These are phyloP conservation scores for Fusarium sp. DNA, from an alignment of 2,329 filamentous ascomycete genomes.

Conservation along the genomic window DNA sequence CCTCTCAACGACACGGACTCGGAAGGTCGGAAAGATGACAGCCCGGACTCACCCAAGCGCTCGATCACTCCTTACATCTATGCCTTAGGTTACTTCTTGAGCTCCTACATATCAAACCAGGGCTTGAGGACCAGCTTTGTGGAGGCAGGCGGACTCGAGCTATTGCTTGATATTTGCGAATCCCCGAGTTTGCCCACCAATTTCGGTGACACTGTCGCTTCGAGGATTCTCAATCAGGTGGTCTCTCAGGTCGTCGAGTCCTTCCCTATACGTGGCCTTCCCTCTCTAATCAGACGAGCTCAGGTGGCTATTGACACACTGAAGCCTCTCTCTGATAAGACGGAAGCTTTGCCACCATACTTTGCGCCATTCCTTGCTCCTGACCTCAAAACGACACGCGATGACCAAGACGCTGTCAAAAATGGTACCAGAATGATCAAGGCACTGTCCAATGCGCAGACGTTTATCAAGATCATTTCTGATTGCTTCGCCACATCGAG, in stretches of 20 bases:
- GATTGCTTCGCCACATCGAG: slow-evolving; percentile 79
- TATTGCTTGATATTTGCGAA: slow-evolving; percentile 84
- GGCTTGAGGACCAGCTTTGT: slow-evolving; percentile 80
- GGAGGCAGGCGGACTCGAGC: slow-evolving; percentile 82
- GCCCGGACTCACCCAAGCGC: slow-evolving; percentile 44
- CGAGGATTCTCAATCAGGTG: slow-evolving; percentile 77
- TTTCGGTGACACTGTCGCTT: slow-evolving; percentile 70
- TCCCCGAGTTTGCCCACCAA: slow-evolving; percentile 80
- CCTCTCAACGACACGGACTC: slow-evolving; percentile 21
- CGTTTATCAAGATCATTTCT: slow-evolving; percentile 79
- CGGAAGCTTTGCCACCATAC: slow-evolving; percentile 68
- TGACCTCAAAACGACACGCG: slow-evolving; percentile 48
- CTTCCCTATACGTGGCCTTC: slow-evolving; percentile 83
- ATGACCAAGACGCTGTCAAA: slow-evolving; percentile 54
- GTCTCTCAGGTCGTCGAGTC: slow-evolving; percentile 83
- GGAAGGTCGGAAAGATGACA: slow-evolving; percentile 27
- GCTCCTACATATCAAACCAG: slow-evolving; percentile 78
- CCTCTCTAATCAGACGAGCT: slow-evolving; percentile 81
- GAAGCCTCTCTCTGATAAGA: slow-evolving; percentile 68
- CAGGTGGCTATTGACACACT: slow-evolving; percentile 77
- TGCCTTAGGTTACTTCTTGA: slow-evolving; percentile 80
- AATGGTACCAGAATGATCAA: slow-evolving; percentile 84
- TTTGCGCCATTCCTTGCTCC: slow-evolving; percentile 75
- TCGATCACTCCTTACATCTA: slow-evolving; percentile 77
- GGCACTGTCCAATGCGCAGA: slow-evolving; percentile 80